Evolutionary conservation across 2,329 filamentous ascomycete species (phyloP), one percentile per base, ranked within the genome.

Genomic region (Fusarium newnesense): DNA sequence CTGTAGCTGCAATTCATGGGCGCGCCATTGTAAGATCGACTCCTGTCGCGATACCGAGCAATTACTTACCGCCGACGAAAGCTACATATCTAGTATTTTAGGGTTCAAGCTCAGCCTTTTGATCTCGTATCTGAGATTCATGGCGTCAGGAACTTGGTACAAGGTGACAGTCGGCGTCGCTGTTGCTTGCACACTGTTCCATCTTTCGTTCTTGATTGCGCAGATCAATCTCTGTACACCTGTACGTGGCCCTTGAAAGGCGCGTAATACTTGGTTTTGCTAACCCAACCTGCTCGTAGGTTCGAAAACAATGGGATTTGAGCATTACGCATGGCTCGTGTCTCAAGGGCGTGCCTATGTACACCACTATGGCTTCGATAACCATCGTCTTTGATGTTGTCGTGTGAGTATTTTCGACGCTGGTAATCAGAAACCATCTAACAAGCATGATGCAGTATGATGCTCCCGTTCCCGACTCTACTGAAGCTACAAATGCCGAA

Each of bases 31-130:
- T 85, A 74, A 74, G 81, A 63, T 28, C 5, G 21, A 15, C 9
- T n/a, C 18, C 9, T 15, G 5, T 21, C 24, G 18, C 12, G 21
- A 30, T 30, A 56, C 30, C 46, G 7, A 50, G n/a, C 19, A 47
- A 26, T 16, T n/a, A 24, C 30, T 32, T 47, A 58, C 40, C 18
- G 8, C 36, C 19, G 1, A 16, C 46, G 30, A 46, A 42, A 84
- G 83, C 32, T 85, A 85, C 60, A 81, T 84, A 26, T 69, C 77
- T 16, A 81, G 81, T 40, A 84, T 87, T 30, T 79, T 85, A 7
- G 83, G 82, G 4, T 87, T 87, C 76, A 87, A 87, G 62, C 76
- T 86, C 26, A 81, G 85, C 37, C 75, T 87, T 4, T 75, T 87
- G 8, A 78, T 85, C 5, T 83, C 84, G 3, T 84, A 85, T 24